Evolutionary conservation across 1,284 basidiomycete species (phyloP), one percentile per base, ranked within the genome.

Genomic region (Cutaneotrichosporon sp.): DNA sequence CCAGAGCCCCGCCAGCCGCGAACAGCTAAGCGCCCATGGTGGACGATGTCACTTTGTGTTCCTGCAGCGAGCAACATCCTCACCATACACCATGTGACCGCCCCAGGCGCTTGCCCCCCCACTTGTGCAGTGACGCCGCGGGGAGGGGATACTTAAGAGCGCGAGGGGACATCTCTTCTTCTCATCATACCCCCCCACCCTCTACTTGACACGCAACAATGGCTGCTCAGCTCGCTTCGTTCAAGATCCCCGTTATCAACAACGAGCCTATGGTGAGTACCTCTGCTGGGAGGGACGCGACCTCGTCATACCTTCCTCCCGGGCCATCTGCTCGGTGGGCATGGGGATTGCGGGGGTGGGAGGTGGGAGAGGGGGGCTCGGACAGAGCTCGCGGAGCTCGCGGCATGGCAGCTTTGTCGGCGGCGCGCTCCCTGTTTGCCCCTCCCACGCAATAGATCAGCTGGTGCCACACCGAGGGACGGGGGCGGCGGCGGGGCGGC

Each of bases 251-350:
- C 43, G 83, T 80, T 36, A 84, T 92, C 75, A 84, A 89, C 62
- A 97, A 97, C 88, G 94, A 97, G 81, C 89, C 91, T 55, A 90
- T 95, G 90, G 91, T 92, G 71, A 73, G 84, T 77, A 36, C 11
- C 24, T 2, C 29, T 9, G 9, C 5, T 9, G 29, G 4, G 29
- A 9, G 29, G 5, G 29, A 29, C 5, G 29, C n/a, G n/a, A n/a
- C n/a, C n/a, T n/a, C n/a, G n/a, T n/a, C n/a, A n/a, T n/a, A n/a
- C n/a, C n/a, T n/a, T n/a, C n/a, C n/a, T n/a, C n/a, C n/a, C n/a
- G n/a, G n/a, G n/a, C n/a, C n/a, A n/a, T n/a, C n/a, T n/a, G n/a
- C n/a, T n/a, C n/a, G n/a, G n/a, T n/a, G n/a, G n/a, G n/a, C n/a
- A n/a, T n/a, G n/a, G n/a, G n/a, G n/a, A n/a, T n/a, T n/a, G n/a